Conservation (phyloP, 2,329 filamentous ascomycete species). For the Beauveria sp. region DNA sequence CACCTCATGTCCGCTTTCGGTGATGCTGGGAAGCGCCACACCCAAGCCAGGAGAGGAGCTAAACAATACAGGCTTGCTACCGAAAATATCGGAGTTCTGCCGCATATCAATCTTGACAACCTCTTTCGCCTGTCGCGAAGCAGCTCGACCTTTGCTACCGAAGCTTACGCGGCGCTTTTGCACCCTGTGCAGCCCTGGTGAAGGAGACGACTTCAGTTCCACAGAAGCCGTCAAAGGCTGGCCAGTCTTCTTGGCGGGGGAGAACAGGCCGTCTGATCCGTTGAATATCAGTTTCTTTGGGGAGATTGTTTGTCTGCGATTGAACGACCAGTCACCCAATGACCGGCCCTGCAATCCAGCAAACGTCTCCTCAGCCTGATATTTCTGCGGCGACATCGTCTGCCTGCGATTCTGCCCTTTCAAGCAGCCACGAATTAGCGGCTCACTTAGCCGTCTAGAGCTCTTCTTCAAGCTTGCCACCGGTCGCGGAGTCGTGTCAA, state of each 20-base stretch:
- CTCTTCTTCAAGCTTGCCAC: constrained; percentile 18
- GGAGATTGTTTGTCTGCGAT: constrained; percentile 22
- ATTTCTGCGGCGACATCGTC: constrained; percentile 22
- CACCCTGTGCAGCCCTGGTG: neutral
- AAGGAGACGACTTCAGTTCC: neutral
- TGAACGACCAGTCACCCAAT: neutral
- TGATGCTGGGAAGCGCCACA: constrained; percentile 1
- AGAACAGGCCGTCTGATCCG: neutral
- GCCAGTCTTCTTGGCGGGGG: neutral
- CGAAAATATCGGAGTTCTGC: constrained; percentile 29
- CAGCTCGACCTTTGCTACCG: constrained; percentile 3
- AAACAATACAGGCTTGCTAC: constrained; percentile 14
- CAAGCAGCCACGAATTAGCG: constrained; percentile 21
- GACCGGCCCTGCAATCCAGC: neutral
- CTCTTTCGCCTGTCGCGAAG: constrained; percentile 12
- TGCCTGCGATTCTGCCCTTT: constrained; percentile 19
- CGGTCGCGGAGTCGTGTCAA: constrained; percentile 15
- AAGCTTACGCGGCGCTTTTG: neutral
- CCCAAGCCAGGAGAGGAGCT: neutral
- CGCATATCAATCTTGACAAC: constrained; percentile 29
- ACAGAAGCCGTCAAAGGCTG: neutral
- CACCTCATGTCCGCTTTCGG: neutral
- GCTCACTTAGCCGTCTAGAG: constrained; percentile 28
- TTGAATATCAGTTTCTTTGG: constrained; percentile 14
- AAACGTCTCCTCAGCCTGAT: neutral